Percentiles rank a stretch among this genome's conserved stretches.
These are phyloP conservation scores for Marasmius oreades DNA, from an alignment of 1,284 basidiomycete genomes.

Conservation along the genomic window DNA sequence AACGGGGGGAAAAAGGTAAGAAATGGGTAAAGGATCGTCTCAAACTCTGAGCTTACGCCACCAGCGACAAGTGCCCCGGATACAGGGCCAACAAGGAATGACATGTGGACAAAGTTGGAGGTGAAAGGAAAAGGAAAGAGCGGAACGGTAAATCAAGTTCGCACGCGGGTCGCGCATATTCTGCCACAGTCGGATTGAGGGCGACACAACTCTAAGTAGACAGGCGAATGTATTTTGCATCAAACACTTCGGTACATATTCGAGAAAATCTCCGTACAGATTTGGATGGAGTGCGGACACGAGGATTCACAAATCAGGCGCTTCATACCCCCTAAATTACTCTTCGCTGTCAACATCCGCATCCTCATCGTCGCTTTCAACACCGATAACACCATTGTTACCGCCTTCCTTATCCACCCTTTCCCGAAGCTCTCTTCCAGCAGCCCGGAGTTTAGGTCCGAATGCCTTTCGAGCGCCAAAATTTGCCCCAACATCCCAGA, in stretches of 20 bases:
- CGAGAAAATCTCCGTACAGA: no score
- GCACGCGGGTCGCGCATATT: no score
- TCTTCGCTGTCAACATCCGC: conserved; percentile 44
- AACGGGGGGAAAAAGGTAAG: conserved; percentile 19
- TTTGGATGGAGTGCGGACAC: no score
- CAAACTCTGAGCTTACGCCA: conserved; percentile 35
- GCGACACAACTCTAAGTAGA: no score
- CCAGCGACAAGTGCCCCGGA: conserved; percentile 58
- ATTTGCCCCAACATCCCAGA: conserved; percentile 91
- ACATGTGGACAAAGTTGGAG: conserved; percentile 28
- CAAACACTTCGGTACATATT: no score
- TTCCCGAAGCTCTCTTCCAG: conserved; percentile 65
- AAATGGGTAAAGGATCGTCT: not conserved
- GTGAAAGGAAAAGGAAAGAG: no score
- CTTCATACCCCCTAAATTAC: no score
- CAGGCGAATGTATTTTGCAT: no score
- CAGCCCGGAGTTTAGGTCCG: conserved; percentile 64
- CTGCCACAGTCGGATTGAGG: no score
- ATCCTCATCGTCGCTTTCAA: conserved; percentile 68
- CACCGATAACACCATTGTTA: conserved; percentile 66
- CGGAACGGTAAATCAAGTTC: no score
- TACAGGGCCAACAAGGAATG: conserved; percentile 49
- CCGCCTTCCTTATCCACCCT: conserved; percentile 41
- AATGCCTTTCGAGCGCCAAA: conserved; percentile 78
- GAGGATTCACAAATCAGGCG: no score